phyloP scores from a whole-genome alignment of 2,329 filamentous ascomycete species.

The Macroventuria anomochaeta region DNA sequence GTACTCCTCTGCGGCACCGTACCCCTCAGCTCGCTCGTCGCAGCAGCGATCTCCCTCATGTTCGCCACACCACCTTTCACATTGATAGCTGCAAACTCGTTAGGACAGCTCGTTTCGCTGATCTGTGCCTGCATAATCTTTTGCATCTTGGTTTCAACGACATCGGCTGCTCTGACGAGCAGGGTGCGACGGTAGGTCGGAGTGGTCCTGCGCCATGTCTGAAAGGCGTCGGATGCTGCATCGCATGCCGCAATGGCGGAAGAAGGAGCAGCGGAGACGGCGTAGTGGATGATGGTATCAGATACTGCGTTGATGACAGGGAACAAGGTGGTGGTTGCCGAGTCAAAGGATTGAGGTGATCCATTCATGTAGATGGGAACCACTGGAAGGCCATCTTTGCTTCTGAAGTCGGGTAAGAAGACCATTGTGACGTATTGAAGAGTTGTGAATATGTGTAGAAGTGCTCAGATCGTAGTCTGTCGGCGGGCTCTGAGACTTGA shows the following conservation, averaged over 20 bases:
- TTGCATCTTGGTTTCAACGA: constrained; percentile 63
- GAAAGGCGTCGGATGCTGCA: constrained; percentile 69
- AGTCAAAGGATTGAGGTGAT: constrained; percentile 49
- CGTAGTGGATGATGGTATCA: constrained; percentile 59
- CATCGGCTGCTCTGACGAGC: constrained; percentile 69
- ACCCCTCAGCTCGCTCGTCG: constrained; percentile 37
- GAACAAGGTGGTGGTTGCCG: constrained; percentile 50
- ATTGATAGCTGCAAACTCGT: constrained; percentile 48
- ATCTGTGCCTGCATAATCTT: constrained; percentile 67
- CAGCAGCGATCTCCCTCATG: constrained; percentile 56
- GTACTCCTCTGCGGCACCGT: constrained; percentile 52
- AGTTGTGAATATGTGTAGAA: too few relatives aligned
- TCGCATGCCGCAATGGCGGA: constrained; percentile 62
- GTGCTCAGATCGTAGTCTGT: too few relatives aligned
- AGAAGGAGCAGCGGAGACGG: constrained; percentile 60
- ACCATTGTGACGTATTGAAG: neutral
- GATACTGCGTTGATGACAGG: constrained; percentile 63
- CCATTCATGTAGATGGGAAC: constrained; percentile 55
- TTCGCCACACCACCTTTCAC: constrained; percentile 45
- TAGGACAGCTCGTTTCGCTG: constrained; percentile 60
- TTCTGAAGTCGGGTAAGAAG: neutral
- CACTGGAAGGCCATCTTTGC: constrained; percentile 14
- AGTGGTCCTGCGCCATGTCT: constrained; percentile 69
- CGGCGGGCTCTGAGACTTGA: neutral
- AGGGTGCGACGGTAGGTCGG: constrained; percentile 69